phyloP scores from a whole-genome alignment of 345 rosid species.

The Euphorbia pulcherrima region DNA sequence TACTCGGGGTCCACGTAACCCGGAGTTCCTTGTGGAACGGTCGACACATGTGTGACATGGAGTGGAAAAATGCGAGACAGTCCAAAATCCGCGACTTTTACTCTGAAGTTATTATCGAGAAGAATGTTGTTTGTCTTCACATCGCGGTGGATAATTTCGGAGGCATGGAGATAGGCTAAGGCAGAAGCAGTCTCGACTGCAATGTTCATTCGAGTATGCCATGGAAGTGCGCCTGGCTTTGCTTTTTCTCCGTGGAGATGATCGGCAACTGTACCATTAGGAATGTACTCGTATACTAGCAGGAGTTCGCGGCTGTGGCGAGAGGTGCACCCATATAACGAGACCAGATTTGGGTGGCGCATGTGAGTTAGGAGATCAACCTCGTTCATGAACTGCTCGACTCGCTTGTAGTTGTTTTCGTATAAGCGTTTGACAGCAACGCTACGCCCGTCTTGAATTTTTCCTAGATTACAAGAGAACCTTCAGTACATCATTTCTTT shows the following conservation, averaged over 20 bases:
- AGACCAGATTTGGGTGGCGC: slow-evolving; percentile 69
- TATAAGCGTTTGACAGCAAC: slow-evolving; percentile 85
- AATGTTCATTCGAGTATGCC: slow-evolving; percentile 62
- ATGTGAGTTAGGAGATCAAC: slow-evolving; percentile 61
- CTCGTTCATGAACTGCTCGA: slow-evolving; percentile 80
- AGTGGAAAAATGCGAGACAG: slow-evolving; percentile 77
- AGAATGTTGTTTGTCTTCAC: slow-evolving; percentile 89
- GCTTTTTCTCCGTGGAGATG: slow-evolving; percentile 65
- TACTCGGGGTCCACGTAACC: slow-evolving; percentile 96
- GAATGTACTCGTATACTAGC: slow-evolving; percentile 72
- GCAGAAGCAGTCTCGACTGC: slow-evolving; percentile 86
- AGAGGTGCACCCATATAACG: slow-evolving; percentile 83
- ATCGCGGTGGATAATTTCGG: slow-evolving; percentile 76
- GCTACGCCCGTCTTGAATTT: slow-evolving; percentile 68
- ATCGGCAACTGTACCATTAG: slow-evolving; percentile 91
- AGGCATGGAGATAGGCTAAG: slow-evolving; percentile 69
- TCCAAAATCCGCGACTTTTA: slow-evolving; percentile 94
- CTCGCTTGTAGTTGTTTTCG: slow-evolving; percentile 71
- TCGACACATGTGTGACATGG: slow-evolving; percentile 67
- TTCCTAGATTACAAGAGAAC: slow-evolving; percentile 29
- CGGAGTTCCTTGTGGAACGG: slow-evolving; percentile 94
- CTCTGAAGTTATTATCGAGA: slow-evolving; percentile 60
- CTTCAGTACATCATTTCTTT: background rate
- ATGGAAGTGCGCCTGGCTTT: slow-evolving; percentile 59
- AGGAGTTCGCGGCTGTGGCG: slow-evolving; percentile 68